Evolutionary conservation across 2,329 filamentous ascomycete species (phyloP), one percentile per base, ranked within the genome.

Genomic region (Amylocarpus encephaloides): DNA sequence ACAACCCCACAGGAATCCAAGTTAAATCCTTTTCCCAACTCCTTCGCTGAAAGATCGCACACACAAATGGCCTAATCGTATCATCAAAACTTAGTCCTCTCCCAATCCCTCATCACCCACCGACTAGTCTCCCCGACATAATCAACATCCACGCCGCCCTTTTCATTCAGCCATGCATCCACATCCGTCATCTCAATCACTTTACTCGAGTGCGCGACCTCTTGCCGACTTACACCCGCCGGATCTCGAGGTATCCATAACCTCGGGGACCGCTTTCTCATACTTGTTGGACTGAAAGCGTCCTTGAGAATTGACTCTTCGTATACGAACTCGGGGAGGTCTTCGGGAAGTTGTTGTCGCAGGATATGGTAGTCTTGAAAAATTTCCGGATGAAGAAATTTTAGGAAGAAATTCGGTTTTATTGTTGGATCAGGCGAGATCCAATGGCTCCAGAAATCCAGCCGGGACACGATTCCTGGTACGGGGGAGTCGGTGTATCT

Each of bases 191-290:
- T 80, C 4, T 75, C 72, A 34, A 80, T 76, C 33, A 80, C 73
- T 51, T 72, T 68, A 32, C 48, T 29, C 40, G 48, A 76, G 58
- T 83, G 79, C 38, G 66, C 66, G 51, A 80, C 70, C 61, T 83
- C 80, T 62, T 82, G 78, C 49, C 62, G 66, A 55, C 72, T 77
- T 32, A 84, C 70, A 9, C 80, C 80, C 40, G 75, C 69, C 7
- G 68, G 66, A 60, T 84, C 80, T 46, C 71, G 72, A n/a, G 80
- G 80, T 46, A 76, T 77, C 80, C 73, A 84, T 53, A 76, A 76
- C 77, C 72, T 82, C 54, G 68, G 78, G 53, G 64, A 71, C 60
- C 59, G 68, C 57, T 69, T 77, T 70, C 66, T 77, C 72, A 77
- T 81, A 60, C 67, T 78, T 0, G 80, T 80, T 57, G 82, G 73